Evolutionary conservation across 2,329 filamentous ascomycete genomes (phyloP).

Genomic region (Alternaria arborescens): DNA sequence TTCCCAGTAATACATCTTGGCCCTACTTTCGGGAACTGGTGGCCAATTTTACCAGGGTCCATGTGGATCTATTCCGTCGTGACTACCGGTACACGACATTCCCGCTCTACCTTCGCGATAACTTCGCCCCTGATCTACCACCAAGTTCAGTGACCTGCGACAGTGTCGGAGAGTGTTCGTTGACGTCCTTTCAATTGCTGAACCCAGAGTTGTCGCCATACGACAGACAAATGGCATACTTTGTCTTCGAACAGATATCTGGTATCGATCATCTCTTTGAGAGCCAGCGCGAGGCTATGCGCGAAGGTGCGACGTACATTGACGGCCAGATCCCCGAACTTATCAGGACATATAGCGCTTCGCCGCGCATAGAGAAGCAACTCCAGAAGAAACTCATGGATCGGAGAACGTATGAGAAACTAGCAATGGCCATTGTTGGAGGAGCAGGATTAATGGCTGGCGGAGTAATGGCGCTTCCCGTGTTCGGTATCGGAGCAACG

Average conservation of each 20-base stretch:
- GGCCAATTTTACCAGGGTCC: not conserved
- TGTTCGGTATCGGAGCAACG: not conserved
- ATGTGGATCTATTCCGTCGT: not conserved
- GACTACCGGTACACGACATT: not conserved
- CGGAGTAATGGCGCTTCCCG: not conserved
- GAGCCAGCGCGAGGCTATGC: not conserved
- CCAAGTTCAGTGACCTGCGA: slow-evolving; percentile 10
- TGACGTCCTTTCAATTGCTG: not conserved
- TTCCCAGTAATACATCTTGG: not conserved
- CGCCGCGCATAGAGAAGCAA: not conserved
- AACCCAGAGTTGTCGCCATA: not conserved
- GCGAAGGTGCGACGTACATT: not conserved
- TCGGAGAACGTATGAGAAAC: not conserved
- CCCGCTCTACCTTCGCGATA: slow-evolving; percentile 2
- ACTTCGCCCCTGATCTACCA: not conserved
- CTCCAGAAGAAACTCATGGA: not conserved
- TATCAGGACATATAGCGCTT: not conserved
- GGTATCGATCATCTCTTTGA: slow-evolving; percentile 1
- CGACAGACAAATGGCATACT: slow-evolving; percentile 12
- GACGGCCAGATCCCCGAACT: not conserved
- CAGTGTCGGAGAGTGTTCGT: not conserved
- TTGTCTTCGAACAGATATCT: slow-evolving; percentile 12
- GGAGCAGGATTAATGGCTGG: not conserved
- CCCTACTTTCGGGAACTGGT: too few species aligned
- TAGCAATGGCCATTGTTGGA: not conserved